Percentiles rank a stretch among this genome's conserved stretches.
These are phyloP conservation scores for Linnemannia zychae DNA, from an alignment of 192 early-diverging fungal genomes.

Conservation along the genomic window DNA sequence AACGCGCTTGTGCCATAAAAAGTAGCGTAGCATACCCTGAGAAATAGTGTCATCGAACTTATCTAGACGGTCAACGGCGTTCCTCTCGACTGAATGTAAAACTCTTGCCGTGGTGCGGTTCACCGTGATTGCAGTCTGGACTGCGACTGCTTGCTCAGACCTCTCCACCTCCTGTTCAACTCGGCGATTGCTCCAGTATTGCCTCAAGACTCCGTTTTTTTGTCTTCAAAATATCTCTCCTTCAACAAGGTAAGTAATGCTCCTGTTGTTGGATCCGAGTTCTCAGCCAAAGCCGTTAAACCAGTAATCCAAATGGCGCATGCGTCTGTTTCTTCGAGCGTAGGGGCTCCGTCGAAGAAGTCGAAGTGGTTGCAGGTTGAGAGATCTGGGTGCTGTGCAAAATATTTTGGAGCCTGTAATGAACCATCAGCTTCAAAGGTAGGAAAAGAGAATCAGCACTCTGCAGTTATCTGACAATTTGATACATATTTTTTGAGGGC, in stretches of 20 bases:
- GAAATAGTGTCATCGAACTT: slow-evolving; percentile 10
- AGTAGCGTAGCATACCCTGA: not conserved
- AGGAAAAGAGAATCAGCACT: not conserved
- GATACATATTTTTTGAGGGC: not conserved
- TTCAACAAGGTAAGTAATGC: slow-evolving; percentile 16
- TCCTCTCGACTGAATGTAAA: slow-evolving; percentile 18
- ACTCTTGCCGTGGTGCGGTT: slow-evolving; percentile 28
- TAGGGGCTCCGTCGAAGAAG: slow-evolving; percentile 29
- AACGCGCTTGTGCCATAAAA: not conserved
- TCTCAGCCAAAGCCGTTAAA: slow-evolving; percentile 24
- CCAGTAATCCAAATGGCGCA: slow-evolving; percentile 27
- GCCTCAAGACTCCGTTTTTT: slow-evolving; percentile 24
- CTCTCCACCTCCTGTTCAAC: slow-evolving; percentile 19
- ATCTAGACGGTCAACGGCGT: slow-evolving; percentile 5
- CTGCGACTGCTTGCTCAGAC: slow-evolving; percentile 9
- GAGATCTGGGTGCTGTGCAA: slow-evolving; percentile 14
- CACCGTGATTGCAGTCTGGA: slow-evolving; percentile 19
- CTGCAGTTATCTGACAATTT: not conserved
- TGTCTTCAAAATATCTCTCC: slow-evolving; percentile 28
- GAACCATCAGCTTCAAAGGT: slow-evolving; percentile 16
- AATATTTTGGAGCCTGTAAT: slow-evolving; percentile 18
- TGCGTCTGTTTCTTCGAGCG: slow-evolving; percentile 23
- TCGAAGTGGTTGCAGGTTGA: slow-evolving; percentile 27
- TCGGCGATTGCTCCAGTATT: slow-evolving; percentile 13
- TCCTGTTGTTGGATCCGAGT: slow-evolving; percentile 7